These are phyloP conservation scores for Biscutella auriculata DNA, from an alignment of 441 rosid species.

Conservation along the genomic window DNA sequence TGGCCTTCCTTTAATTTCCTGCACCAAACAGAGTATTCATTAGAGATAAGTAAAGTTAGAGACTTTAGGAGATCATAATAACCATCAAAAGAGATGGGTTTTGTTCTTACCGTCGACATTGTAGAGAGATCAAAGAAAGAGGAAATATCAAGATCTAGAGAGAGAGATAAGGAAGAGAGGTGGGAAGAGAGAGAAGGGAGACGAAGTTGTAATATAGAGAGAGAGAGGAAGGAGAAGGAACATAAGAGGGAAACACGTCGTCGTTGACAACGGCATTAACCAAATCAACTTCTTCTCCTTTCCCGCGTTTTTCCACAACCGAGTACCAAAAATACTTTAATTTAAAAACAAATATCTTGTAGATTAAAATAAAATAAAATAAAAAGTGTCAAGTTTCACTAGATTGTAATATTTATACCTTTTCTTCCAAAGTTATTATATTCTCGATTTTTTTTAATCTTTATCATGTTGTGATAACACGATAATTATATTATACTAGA, in stretches of 20 bases:
- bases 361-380: no score
- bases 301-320: constrained; percentile 11
- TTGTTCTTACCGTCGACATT: constrained; percentile 22
- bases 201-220: constrained; percentile 11
- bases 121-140: constrained; percentile 9
- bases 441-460: no score
- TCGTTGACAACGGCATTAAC: constrained; percentile 25
- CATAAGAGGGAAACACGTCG: constrained; percentile 25
- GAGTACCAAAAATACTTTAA: no score
- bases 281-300: constrained; percentile 19
- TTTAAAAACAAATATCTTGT: no score
- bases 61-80: not conserved
- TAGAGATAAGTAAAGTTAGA: not conserved
- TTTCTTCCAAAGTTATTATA: no score
- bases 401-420: no score
- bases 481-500: no score
- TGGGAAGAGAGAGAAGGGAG: constrained; percentile 10
- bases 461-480: no score
- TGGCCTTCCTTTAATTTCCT: constrained; percentile 39
- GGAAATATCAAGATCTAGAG: not conserved
- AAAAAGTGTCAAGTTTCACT: no score
- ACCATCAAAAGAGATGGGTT: not conserved
- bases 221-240: not conserved
- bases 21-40: not conserved
- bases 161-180: not conserved